phyloP scores from a whole-genome alignment of 2,329 filamentous ascomycete species.

The Tolypocladium endophyticum region DNA sequence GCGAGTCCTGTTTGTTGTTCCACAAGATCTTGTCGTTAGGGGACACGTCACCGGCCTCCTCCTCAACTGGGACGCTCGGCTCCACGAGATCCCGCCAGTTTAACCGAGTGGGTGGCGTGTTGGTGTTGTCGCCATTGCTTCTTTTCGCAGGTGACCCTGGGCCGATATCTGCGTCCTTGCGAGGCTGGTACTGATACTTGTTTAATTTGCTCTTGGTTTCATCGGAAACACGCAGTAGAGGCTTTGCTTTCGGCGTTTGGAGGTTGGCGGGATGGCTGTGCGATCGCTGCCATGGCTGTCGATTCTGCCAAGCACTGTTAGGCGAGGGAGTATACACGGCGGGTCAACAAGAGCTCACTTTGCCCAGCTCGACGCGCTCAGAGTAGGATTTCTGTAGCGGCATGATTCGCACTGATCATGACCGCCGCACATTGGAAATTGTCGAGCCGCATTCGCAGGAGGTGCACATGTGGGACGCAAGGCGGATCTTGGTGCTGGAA shows the following conservation, averaged over 20 bases:
- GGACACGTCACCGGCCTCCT: slow-evolving; percentile 36
- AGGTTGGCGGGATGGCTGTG: slow-evolving; percentile 36
- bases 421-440: slow-evolving; percentile 9
- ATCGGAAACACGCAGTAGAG: slow-evolving; percentile 41
- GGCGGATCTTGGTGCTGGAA: neutral
- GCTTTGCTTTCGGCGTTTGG: slow-evolving; percentile 22
- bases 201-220: slow-evolving; percentile 51
- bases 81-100: slow-evolving; percentile 50
- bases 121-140: slow-evolving; percentile 8
- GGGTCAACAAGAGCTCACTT: slow-evolving; percentile 13
- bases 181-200: slow-evolving; percentile 36
- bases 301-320: slow-evolving; percentile 17
- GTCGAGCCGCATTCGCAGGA: slow-evolving; percentile 4
- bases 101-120: slow-evolving; percentile 41
- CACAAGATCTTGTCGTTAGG: slow-evolving; percentile 53
- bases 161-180: slow-evolving; percentile 8
- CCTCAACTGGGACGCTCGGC: slow-evolving; percentile 28
- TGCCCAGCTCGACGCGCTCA: slow-evolving; percentile 20
- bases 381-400: slow-evolving; percentile 32
- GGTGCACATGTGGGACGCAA: neutral
- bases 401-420: slow-evolving; percentile 14
- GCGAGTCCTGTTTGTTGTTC: slow-evolving; percentile 38
- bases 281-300: slow-evolving; percentile 42
- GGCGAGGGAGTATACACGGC: slow-evolving; percentile 6
- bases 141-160: slow-evolving; percentile 4